These are phyloP conservation scores for Pyricularia grisea DNA, from an alignment of 2,329 filamentous ascomycete genomes.

Conservation along the genomic window DNA sequence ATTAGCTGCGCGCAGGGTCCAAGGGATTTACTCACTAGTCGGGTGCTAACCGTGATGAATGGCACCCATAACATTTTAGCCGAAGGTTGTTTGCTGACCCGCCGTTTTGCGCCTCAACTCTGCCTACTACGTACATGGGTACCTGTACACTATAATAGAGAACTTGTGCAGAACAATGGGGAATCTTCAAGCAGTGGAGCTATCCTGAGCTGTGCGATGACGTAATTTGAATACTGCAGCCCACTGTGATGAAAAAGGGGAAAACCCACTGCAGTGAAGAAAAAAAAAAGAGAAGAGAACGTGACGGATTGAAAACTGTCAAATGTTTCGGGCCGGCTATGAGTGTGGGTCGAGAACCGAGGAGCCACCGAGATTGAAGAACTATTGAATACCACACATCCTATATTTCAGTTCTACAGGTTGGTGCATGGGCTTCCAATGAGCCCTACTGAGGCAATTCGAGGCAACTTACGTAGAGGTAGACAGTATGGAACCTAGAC, in stretches of 20 bases:
- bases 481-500: no score
- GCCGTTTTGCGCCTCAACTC: no score
- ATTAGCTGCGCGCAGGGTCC: not conserved
- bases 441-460: no score
- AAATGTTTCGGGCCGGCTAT: not conserved
- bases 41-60: not conserved
- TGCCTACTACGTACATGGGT: no score
- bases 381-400: not conserved
- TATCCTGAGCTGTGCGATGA: not conserved
- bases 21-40: not conserved
- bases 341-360: not conserved
- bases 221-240: not conserved
- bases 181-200: not conserved
- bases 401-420: no score
- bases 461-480: no score
- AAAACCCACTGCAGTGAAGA: no score
- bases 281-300: not conserved
- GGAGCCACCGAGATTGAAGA: not conserved
- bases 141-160: not conserved
- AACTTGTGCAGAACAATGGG: not conserved
- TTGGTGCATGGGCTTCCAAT: no score
- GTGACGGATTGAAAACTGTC: not conserved
- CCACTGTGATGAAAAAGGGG: not conserved
- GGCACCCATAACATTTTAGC: not conserved
- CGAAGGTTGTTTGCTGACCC: not conserved